phyloP scores from a whole-genome alignment of 2,329 filamentous ascomycete genomes.

The Pseudodiploospora longispora region DNA sequence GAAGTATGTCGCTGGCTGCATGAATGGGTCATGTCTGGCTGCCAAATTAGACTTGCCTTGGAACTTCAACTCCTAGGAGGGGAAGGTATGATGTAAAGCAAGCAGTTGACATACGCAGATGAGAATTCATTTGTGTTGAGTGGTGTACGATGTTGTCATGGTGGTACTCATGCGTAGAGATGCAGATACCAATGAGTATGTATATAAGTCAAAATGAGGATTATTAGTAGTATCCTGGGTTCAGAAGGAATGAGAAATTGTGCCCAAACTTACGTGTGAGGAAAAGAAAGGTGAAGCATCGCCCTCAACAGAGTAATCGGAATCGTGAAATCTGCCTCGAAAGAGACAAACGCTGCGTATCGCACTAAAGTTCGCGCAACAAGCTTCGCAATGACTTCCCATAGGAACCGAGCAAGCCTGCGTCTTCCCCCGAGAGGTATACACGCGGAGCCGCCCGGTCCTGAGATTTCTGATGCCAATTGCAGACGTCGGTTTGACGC shows the following conservation, averaged over 20 bases:
- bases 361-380: constrained; percentile 75
- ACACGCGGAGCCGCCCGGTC: constrained; percentile 19
- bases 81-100: too few species aligned
- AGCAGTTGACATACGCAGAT: too few species aligned
- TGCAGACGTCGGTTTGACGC: constrained; percentile 74
- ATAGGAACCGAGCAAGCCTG: constrained; percentile 48
- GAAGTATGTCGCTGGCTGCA: too few species aligned
- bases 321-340: constrained; percentile 63
- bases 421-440: constrained; percentile 12
- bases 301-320: constrained; percentile 83
- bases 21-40: too few species aligned
- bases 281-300: constrained; percentile 42
- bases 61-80: too few species aligned
- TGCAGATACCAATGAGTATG: too few species aligned
- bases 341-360: constrained; percentile 66
- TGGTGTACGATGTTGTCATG: too few species aligned
- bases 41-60: too few species aligned
- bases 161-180: too few species aligned
- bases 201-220: too few species aligned
- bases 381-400: constrained; percentile 94
- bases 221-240: constrained; percentile 21
- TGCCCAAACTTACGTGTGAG: constrained; percentile 18
- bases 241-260: neutral
- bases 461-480: constrained; percentile 91
- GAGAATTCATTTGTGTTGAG: too few species aligned